These are phyloP conservation scores for Pichia sp. DNA, from an alignment of 1,139 yeast species.

Conservation along the genomic window DNA sequence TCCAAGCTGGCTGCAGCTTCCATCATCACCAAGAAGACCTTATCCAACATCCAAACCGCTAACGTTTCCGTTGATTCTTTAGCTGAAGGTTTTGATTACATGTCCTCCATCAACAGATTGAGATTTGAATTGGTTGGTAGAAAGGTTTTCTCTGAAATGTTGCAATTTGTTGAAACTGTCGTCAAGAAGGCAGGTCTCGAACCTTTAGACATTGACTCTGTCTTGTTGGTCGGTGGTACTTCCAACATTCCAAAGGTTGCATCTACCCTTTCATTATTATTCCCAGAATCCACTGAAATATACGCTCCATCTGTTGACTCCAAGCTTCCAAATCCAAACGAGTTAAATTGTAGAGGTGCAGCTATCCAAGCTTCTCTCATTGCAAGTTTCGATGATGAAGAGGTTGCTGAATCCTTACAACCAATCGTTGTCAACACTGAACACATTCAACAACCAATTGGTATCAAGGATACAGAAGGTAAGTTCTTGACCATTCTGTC, in stretches of 20 bases:
- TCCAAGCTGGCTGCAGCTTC: conserved; percentile 87
- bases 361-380: conserved; percentile 93
- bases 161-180: conserved; percentile 65
- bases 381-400: conserved; percentile 79
- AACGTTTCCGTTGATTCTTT: conserved; percentile 93
- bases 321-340: conserved; percentile 83
- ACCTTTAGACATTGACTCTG: conserved; percentile 82
- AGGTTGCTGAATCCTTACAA: conserved; percentile 75
- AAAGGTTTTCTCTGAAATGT: conserved; percentile 67
- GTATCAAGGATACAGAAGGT: conserved; percentile 70
- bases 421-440: conserved; percentile 87
- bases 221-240: conserved; percentile 88
- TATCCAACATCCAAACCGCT: conserved; percentile 83
- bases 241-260: conserved; percentile 92
- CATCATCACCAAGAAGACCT: conserved; percentile 80
- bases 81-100: conserved; percentile 92
- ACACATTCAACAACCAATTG: conserved; percentile 79
- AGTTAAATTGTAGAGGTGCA: conserved; percentile 89
- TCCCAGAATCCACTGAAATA: conserved; percentile 75
- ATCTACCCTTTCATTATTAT: conserved; percentile 58
- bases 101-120: conserved; percentile 87
- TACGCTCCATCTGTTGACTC: conserved; percentile 72
- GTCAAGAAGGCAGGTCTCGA: conserved; percentile 82
- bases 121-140: conserved; percentile 87
- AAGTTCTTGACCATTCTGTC: conserved; percentile 68